Evolutionary conservation across 495 filamentous ascomycete species (phyloP), one percentile per base, ranked within the genome.

Genomic region (Aspergillus taichungensis): DNA sequence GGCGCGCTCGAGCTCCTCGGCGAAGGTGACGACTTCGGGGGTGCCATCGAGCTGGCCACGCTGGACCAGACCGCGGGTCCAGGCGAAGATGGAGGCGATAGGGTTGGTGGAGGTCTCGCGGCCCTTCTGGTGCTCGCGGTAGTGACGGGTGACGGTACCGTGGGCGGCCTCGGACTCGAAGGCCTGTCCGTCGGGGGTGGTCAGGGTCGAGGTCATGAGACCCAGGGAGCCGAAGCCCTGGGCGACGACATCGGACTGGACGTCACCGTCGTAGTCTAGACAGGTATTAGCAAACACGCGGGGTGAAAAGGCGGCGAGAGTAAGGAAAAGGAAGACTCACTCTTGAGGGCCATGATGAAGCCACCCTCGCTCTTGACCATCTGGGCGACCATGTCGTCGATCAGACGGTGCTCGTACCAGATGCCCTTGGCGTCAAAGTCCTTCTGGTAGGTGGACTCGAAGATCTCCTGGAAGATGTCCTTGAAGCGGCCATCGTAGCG

Each of bases 321-420:
- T 13, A 24, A n/a, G 40, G 33, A n/a, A n/a, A n/a, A n/a, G n/a
- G 32, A 38, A 30, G 12, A 72, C 83, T 60, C 61, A 89, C 86
- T 98, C 81, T 98, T 98, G 59, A 98, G 76, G 47, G 92, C 92
- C 77, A 98, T 98, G 64, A 97, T 77, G 68, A 86, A 94, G 46
- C 92, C 92, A 48, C 92, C 88, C 55, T 83, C 82, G 67, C 81
- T 87, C 81, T 98, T 98, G 76, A 98, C 87, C 92, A 98, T 98
- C 78, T 98, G 91, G 39, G 92, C 92, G 45, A 98, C 92, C 92
- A 98, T 98, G 72, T 98, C 92, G 71, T 98, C 92, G 59, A 98
- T 97, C 47, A 98, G 74, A 54, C 92, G 83, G 71, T 98, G 92
- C 82, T 98, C 92, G 63, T 98, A 98, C 92, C 92, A 97, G 70